A percentile compares a stretch with the other conserved stretches of the same genome.
phyloP scores from a whole-genome alignment of 73 alveolate species.

The Tetrahymena thermophila region DNA sequence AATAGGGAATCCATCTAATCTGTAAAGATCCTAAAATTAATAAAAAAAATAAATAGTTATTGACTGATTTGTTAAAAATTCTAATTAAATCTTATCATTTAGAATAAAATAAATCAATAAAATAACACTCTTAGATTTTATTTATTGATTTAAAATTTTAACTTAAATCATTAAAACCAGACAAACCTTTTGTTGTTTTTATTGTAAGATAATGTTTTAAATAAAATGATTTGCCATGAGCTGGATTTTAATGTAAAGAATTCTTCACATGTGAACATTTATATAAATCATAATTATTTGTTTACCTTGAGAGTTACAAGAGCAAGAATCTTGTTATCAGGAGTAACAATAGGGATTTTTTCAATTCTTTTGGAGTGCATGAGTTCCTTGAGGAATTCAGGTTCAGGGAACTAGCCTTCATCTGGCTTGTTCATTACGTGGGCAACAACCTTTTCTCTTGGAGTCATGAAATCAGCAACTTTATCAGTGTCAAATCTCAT shows the following conservation, averaged over 20 bases:
- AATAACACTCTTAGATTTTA: neutral
- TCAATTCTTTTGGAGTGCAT: constrained; percentile 22
- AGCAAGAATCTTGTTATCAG: constrained; percentile 15
- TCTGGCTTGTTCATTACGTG: neutral
- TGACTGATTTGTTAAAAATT: neutral
- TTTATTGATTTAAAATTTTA: too few species aligned
- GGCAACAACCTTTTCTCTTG: constrained; percentile 4
- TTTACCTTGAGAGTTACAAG: constrained; percentile 23
- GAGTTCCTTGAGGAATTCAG: neutral
- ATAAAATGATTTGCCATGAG: neutral
- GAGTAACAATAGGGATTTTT: constrained; percentile 21
- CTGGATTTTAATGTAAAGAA: too few species aligned
- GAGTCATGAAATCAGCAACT: constrained; percentile 21
- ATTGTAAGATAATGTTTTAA: too few species aligned
- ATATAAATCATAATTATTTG: too few species aligned
- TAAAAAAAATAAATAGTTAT: neutral
- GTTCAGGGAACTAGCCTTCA: constrained; percentile 9
- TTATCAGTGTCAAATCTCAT: neutral
- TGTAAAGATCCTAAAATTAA: neutral
- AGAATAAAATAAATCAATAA: neutral
- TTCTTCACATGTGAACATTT: too few species aligned
- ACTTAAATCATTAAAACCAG: too few species aligned
- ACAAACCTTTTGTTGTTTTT: too few species aligned
- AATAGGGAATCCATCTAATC: neutral
- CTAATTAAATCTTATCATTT: neutral